Evolutionary conservation across 148 eudicot species (phyloP).

Genomic region (Camellia japonica): DNA sequence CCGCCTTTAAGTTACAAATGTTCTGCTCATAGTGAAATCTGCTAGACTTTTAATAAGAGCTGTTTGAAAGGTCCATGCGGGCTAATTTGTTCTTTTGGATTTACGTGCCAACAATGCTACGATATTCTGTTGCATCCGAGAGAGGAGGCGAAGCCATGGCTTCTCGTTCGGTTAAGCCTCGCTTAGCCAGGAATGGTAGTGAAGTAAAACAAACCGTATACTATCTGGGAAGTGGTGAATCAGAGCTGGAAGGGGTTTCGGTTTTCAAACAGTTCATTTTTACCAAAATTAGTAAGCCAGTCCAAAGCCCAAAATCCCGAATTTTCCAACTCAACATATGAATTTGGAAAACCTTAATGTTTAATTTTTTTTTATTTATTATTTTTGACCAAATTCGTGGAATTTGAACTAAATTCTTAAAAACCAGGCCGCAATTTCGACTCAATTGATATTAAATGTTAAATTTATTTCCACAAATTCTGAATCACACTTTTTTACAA

Average conservation of each 20-base stretch:
- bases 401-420: constrained; percentile 1
- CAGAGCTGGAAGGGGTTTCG: too few species aligned
- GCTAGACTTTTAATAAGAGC: not conserved
- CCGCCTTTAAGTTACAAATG: not conserved
- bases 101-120: not conserved
- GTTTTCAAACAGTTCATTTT: not conserved
- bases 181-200: too few species aligned
- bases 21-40: not conserved
- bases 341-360: not conserved
- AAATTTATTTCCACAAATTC: not conserved
- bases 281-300: not conserved
- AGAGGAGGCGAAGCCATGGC: too few species aligned
- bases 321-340: not conserved
- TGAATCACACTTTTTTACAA: too few species aligned
- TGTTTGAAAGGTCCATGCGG: not conserved
- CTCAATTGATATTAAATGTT: not conserved
- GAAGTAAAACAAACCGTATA: too few species aligned
- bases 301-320: not conserved
- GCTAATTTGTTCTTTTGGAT: not conserved
- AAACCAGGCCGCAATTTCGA: not conserved
- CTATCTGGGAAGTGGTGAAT: too few species aligned
- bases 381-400: not conserved
- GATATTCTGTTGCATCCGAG: too few species aligned
- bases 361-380: not conserved
- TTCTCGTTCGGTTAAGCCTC: too few species aligned